Percentiles rank a stretch among this genome's conserved stretches.
Evolutionary conservation across 2,329 filamentous ascomycete genomes (phyloP).

Genomic region (Colletotrichum noveboracense): DNA sequence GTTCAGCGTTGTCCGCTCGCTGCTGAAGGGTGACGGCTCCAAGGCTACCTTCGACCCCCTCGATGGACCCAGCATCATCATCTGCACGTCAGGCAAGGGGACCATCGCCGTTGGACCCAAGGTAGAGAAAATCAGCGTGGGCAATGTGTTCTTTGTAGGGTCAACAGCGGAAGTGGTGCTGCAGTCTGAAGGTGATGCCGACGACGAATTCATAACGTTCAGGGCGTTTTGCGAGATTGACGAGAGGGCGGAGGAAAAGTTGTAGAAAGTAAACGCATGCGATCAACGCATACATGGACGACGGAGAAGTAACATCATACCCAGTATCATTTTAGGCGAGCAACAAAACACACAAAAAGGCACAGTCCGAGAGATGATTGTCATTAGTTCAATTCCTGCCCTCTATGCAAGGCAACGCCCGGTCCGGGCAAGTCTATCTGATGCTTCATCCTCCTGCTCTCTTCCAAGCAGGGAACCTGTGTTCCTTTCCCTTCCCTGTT

Average conservation of each 20-base stretch:
- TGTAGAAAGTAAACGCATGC: conserved; percentile 20
- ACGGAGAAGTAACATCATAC: conserved; percentile 5
- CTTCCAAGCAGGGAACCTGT: not conserved
- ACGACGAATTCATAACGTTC: conserved; percentile 83
- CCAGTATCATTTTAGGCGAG: not conserved
- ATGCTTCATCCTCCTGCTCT: not conserved
- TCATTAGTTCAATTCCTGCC: not conserved
- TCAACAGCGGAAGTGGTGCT: conserved; percentile 84
- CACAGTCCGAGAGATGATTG: not conserved
- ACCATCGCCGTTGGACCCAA: conserved; percentile 87
- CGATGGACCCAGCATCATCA: conserved; percentile 88
- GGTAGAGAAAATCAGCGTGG: conserved; percentile 73
- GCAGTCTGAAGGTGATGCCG: conserved; percentile 65
- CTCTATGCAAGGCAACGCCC: not conserved
- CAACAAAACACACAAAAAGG: not conserved
- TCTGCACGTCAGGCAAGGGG: conserved; percentile 85
- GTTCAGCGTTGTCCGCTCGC: conserved; percentile 86
- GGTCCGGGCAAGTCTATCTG: not conserved
- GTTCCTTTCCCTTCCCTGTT: not conserved
- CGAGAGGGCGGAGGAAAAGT: conserved; percentile 38
- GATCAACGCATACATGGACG: not conserved
- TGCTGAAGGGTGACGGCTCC: conserved; percentile 72
- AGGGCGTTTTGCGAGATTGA: conserved; percentile 92
- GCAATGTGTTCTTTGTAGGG: conserved; percentile 84
- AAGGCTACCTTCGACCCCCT: conserved; percentile 91